Evolutionary conservation across 2,329 filamentous ascomycete species (phyloP), one percentile per base, ranked within the genome.

Genomic region (Fusarium sp.): DNA sequence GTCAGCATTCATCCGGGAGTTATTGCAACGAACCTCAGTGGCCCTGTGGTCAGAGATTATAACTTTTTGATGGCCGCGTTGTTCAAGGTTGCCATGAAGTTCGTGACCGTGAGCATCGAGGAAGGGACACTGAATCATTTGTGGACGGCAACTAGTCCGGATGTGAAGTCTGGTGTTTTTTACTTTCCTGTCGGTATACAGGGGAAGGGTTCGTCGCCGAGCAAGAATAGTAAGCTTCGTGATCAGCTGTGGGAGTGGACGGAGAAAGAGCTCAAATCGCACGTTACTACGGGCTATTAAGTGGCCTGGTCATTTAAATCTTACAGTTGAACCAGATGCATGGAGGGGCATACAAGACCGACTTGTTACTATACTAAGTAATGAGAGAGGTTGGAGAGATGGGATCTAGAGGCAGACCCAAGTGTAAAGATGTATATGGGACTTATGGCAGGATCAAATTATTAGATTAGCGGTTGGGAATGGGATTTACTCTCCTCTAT

Each of bases 381-480:
- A 18, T 43, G 6, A 23, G 15, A 11, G 15, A 43, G 5, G 15
- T 1, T n/a, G n/a, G n/a, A n/a, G n/a, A n/a, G n/a, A n/a, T n/a
- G n/a, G n/a, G n/a, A n/a, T n/a, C n/a, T n/a, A n/a, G n/a, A n/a
- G n/a, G n/a, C n/a, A n/a, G n/a, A n/a, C n/a, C n/a, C n/a, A n/a
- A n/a, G n/a, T n/a, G n/a, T n/a, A n/a, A n/a, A n/a, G n/a, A n/a
- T 23, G 9, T 0, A 15, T 5, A n/a, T 15, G 21, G 21, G 38
- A 15, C 12, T 9, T 9, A n/a, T n/a, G n/a, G n/a, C n/a, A n/a
- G n/a, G n/a, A n/a, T n/a, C 15, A 16, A 23, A 11, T 18, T 43
- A 0, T 43, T 2, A 18, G 9, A 23, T 43, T 4, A 43, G n/a
- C 15, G n/a, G n/a, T 9, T 43, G 9, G 5, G 15, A 15, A 16